Evolutionary conservation across 371 early-diverging fungal genomes (phyloP).

Genomic region (Mucor mucedo): DNA sequence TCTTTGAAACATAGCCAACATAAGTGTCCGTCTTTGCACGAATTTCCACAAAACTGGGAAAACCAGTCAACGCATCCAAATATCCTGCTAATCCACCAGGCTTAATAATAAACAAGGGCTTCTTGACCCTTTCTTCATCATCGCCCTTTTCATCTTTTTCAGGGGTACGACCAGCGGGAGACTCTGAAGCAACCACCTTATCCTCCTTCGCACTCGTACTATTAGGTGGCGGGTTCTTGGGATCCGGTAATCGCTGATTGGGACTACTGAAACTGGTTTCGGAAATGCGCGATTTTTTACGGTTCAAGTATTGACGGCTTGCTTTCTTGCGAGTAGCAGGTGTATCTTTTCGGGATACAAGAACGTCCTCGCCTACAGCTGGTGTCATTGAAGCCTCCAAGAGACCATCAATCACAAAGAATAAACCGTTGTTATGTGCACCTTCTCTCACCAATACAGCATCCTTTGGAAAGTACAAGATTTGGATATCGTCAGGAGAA

Average conservation of each 20-base stretch:
- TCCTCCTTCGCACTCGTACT: slow-evolving; percentile 21
- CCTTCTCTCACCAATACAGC: slow-evolving; percentile 81
- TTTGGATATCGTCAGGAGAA: slow-evolving; percentile 66
- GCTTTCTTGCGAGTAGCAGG: background rate
- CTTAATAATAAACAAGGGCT: slow-evolving; percentile 71
- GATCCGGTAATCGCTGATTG: background rate
- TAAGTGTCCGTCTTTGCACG: slow-evolving; percentile 80
- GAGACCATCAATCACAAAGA: slow-evolving; percentile 90
- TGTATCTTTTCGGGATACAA: slow-evolving; percentile 11
- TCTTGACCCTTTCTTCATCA: slow-evolving; percentile 31
- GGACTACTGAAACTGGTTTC: slow-evolving; percentile 13
- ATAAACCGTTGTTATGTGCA: slow-evolving; percentile 86
- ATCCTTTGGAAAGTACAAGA: slow-evolving; percentile 76
- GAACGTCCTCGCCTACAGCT: slow-evolving; percentile 39
- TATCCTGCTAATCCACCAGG: slow-evolving; percentile 94
- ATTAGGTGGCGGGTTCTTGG: background rate
- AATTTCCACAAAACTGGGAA: slow-evolving; percentile 86
- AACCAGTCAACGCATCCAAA: slow-evolving; percentile 87
- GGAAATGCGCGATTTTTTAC: slow-evolving; percentile 19
- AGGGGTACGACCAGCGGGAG: slow-evolving; percentile 43
- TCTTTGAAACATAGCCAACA: slow-evolving; percentile 87
- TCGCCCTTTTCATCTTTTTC: slow-evolving; percentile 22
- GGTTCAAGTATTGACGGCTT: background rate
- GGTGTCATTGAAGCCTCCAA: slow-evolving; percentile 78
- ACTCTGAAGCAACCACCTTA: slow-evolving; percentile 40